Conservation (phyloP, 2,329 filamentous ascomycete genomes). For the Talaromyces sp. region DNA sequence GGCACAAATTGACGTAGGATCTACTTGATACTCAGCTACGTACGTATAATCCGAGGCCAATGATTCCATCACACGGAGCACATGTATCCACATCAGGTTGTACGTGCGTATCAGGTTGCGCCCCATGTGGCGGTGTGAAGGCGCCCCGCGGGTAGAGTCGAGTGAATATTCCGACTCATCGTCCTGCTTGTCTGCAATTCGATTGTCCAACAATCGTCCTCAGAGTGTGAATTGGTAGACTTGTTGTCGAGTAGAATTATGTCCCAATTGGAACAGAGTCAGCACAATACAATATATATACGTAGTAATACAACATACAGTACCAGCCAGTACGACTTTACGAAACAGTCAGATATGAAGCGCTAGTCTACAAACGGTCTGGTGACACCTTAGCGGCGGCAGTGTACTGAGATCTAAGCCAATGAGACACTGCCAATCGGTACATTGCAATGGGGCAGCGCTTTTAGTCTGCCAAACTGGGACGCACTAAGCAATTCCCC, state of each 20-base stretch:
- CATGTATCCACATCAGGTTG: background rate
- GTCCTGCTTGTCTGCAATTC: background rate
- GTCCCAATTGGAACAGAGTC: background rate
- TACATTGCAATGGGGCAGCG: background rate
- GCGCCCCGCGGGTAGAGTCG: background rate
- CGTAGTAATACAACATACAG: background rate
- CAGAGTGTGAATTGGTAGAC: background rate
- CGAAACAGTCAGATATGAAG: background rate
- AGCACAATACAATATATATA: background rate
- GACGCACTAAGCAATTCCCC: background rate
- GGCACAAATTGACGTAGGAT: background rate
- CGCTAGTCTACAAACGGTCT: conserved; percentile 6
- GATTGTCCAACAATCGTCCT: background rate
- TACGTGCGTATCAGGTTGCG: background rate
- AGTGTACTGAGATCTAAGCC: background rate
- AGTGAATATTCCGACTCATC: background rate
- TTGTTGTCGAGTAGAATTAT: background rate
- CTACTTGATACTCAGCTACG: background rate
- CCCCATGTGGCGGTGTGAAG: background rate
- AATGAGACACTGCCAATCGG: background rate
- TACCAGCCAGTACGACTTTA: background rate
- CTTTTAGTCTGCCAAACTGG: background rate
- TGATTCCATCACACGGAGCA: background rate
- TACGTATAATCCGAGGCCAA: background rate
- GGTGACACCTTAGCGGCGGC: conserved; percentile 12